Evolutionary conservation across 106 monocot species (phyloP).

Genomic region (Dactylorhiza incarnata): DNA sequence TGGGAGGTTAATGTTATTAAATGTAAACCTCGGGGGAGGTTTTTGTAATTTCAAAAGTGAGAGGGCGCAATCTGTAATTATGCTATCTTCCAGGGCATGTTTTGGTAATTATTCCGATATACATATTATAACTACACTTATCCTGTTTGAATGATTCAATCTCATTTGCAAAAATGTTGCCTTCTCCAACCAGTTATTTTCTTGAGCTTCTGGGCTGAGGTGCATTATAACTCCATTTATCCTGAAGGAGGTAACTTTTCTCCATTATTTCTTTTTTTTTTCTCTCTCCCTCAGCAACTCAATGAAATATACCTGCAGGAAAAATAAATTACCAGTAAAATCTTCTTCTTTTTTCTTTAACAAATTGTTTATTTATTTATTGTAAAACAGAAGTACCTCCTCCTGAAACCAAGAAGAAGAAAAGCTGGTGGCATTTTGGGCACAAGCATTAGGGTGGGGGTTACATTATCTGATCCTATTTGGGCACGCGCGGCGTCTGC

Average conservation of each 20-base stretch:
- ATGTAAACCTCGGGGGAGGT: too few relatives aligned
- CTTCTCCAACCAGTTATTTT: conserved; percentile 35
- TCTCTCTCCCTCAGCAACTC: not conserved
- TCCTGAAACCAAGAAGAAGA: conserved; percentile 42
- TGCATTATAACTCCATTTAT: conserved; percentile 78
- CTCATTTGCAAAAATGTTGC: not conserved
- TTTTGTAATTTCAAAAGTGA: too few relatives aligned
- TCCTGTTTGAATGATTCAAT: too few relatives aligned
- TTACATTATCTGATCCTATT: too few relatives aligned
- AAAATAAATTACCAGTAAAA: not conserved
- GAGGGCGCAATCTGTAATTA: too few relatives aligned
- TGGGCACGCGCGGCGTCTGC: too few relatives aligned
- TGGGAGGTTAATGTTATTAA: too few relatives aligned
- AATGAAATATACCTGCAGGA: not conserved
- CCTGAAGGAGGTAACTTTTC: conserved; percentile 53
- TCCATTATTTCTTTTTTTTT: not conserved
- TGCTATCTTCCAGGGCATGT: too few relatives aligned
- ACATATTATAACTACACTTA: too few relatives aligned
- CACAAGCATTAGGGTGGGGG: conserved; percentile 7
- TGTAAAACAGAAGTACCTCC: conserved; percentile 35
- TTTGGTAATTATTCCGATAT: too few relatives aligned
- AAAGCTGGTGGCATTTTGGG: conserved; percentile 63
- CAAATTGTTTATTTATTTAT: not conserved
- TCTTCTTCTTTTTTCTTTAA: not conserved
- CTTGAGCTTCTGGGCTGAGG: conserved; percentile 75